These are phyloP conservation scores for Penicillium glabrum DNA, from an alignment of 2,329 filamentous ascomycete species.

Conservation along the genomic window DNA sequence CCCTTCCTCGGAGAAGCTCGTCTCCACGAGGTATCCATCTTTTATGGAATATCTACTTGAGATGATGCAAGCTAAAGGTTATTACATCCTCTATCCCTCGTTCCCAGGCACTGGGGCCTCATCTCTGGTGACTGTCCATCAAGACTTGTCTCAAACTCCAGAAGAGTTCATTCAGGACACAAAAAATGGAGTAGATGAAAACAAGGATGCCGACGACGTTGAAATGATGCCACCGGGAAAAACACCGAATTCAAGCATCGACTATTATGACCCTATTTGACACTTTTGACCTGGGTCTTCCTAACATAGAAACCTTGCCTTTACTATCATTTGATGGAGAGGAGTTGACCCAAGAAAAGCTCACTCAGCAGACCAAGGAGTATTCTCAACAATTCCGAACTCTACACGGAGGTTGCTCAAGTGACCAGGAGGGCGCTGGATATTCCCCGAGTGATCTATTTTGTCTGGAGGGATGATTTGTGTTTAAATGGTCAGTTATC, in stretches of 20 bases:
- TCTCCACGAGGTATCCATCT: constrained; percentile 69
- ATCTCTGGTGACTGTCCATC: constrained; percentile 71
- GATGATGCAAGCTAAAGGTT: constrained; percentile 73
- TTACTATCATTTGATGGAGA: constrained; percentile 66
- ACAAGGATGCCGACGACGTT: constrained; percentile 5
- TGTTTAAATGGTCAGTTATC: background rate
- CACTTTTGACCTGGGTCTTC: constrained; percentile 50
- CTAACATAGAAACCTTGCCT: constrained; percentile 53
- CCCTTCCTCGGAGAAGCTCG: constrained; percentile 48
- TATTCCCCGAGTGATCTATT: constrained; percentile 61
- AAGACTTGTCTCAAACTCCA: constrained; percentile 69
- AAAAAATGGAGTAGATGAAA: background rate
- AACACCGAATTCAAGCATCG: constrained; percentile 38
- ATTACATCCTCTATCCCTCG: constrained; percentile 76
- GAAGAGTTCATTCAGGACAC: constrained; percentile 57
- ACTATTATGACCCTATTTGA: constrained; percentile 48
- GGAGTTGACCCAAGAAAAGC: constrained; percentile 31
- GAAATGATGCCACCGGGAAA: constrained; percentile 22
- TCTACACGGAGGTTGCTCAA: constrained; percentile 66
- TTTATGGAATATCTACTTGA: constrained; percentile 79
- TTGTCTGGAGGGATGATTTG: constrained; percentile 46
- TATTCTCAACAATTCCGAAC: constrained; percentile 62
- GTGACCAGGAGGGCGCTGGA: constrained; percentile 33
- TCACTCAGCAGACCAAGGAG: constrained; percentile 46
- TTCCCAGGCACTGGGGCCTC: constrained; percentile 46